phyloP scores from a whole-genome alignment of 306 rosid genomes.

The Prinsepia uniflora region DNA sequence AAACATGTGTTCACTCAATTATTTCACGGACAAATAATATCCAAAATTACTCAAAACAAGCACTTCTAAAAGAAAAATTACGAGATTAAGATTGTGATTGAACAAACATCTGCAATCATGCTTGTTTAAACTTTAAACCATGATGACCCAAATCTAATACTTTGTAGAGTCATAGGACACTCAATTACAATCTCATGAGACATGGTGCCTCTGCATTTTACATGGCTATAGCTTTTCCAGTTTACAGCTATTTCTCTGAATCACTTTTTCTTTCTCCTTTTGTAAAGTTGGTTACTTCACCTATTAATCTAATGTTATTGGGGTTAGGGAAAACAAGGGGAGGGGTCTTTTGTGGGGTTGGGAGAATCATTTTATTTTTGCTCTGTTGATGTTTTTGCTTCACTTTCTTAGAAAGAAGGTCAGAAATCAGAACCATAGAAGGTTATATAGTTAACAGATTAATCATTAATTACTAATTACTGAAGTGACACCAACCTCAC shows the following conservation, averaged over 20 bases:
- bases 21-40: not conserved
- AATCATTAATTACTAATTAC: not conserved
- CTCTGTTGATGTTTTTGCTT: slow-evolving; percentile 8
- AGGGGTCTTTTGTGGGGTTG: slow-evolving; percentile 14
- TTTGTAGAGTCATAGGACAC: not conserved
- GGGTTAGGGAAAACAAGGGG: slow-evolving; percentile 18
- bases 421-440: not conserved
- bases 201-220: not conserved
- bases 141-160: not conserved
- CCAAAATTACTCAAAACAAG: too few species aligned
- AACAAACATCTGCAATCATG: not conserved
- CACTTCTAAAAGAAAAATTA: too few species aligned
- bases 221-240: not conserved
- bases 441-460: not conserved
- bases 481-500: slow-evolving; percentile 10
- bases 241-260: not conserved
- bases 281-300: slow-evolving; percentile 20
- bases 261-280: not conserved
- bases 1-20: not conserved
- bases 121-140: not conserved
- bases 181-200: not conserved
- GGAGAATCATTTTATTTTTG: too few species aligned
- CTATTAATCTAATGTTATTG: not conserved
- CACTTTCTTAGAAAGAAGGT: slow-evolving; percentile 10
- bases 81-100: too few species aligned